phyloP scores from a whole-genome alignment of 2,329 filamentous ascomycete genomes.

The Pyricularia pennisetigena region DNA sequence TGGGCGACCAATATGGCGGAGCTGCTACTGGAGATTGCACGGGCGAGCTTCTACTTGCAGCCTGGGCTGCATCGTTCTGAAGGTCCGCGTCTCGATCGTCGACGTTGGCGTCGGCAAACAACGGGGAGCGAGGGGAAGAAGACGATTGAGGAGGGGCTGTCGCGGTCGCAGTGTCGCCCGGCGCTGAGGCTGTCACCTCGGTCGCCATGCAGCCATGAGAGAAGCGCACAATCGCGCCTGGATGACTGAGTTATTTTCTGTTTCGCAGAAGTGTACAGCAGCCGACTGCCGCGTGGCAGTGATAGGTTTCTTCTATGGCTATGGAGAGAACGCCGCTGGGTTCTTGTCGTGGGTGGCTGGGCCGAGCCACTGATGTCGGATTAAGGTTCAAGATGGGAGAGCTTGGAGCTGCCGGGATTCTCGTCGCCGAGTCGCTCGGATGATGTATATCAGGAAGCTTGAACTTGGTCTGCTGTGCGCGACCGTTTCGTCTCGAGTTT shows the following conservation, averaged over 20 bases:
- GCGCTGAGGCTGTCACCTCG: constrained; percentile 5
- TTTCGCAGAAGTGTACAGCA: not conserved
- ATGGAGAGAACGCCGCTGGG: not conserved
- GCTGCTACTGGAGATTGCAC: constrained; percentile 21
- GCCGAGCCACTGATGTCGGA: not conserved
- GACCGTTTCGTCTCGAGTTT: not conserved
- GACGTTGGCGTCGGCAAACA: constrained; percentile 1
- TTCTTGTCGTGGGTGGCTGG: not conserved
- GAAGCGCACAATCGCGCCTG: not conserved
- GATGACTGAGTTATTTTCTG: not conserved
- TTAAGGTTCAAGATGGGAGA: not conserved
- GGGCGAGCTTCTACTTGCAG: constrained; percentile 4
- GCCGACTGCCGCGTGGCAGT: not conserved
- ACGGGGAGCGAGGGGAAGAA: not conserved
- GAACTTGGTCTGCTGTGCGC: not conserved
- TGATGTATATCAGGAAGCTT: not conserved
- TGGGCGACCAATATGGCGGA: constrained; percentile 35
- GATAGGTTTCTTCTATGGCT: not conserved
- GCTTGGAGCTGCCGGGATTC: not conserved
- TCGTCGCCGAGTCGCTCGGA: not conserved
- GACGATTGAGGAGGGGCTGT: not conserved
- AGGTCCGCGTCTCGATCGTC: constrained; percentile 5
- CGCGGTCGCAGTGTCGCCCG: not conserved
- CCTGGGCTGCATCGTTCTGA: constrained; percentile 6
- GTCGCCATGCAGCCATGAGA: constrained; percentile 8